Evolutionary conservation across 2,329 filamentous ascomycete genomes (phyloP).

Genomic region (Fusarium tjaetaba): DNA sequence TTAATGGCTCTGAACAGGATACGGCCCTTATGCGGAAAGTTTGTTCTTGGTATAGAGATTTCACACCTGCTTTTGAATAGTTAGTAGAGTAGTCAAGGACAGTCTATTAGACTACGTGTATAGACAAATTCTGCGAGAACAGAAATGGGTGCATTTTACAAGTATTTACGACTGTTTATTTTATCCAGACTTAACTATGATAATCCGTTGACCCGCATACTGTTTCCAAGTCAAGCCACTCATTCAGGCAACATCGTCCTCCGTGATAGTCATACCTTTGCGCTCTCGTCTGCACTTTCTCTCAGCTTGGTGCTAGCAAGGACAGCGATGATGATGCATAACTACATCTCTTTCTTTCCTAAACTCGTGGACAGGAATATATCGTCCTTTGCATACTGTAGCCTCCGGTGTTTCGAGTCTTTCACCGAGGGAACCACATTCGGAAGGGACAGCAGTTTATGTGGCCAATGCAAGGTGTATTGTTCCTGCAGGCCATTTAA

Average conservation of each 20-base stretch:
- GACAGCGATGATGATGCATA: fast-evolving
- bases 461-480: not conserved
- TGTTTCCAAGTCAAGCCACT: too few relatives aligned
- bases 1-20: fast-evolving
- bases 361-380: fast-evolving
- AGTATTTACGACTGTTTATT: too few relatives aligned
- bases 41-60: not conserved
- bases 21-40: fast-evolving
- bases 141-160: too few relatives aligned
- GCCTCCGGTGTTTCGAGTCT: fast-evolving
- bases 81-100: too few relatives aligned
- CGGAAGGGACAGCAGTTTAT: fast-evolving
- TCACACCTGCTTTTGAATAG: too few relatives aligned
- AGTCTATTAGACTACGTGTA: too few relatives aligned
- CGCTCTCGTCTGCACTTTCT: not conserved
- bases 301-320: fast-evolving
- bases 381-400: not conserved
- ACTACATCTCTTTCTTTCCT: not conserved
- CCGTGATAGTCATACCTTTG: not conserved
- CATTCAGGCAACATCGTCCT: not conserved
- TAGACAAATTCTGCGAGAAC: too few relatives aligned
- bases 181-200: too few relatives aligned
- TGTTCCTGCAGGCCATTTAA: not conserved
- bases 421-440: fast-evolving
- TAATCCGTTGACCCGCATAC: too few relatives aligned